These are phyloP conservation scores for Kalmanozyma brasiliensis DNA, from an alignment of 1,284 basidiomycete species.

Conservation along the genomic window DNA sequence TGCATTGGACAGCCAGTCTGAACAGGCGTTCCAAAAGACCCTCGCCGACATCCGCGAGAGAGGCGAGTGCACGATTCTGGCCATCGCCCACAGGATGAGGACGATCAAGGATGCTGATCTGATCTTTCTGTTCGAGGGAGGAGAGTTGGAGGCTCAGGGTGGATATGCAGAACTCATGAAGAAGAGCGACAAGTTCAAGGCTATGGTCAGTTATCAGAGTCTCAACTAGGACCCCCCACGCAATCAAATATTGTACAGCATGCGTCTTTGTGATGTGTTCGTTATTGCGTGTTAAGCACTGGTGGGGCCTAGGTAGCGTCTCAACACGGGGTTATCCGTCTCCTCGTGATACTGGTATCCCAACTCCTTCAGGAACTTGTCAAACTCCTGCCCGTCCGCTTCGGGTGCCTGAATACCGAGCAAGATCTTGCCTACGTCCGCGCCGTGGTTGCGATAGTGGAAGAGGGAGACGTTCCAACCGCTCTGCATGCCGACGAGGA, in stretches of 20 bases:
- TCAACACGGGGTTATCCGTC: slow-evolving; percentile 88
- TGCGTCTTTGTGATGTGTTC: too few relatives aligned
- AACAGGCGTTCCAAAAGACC: slow-evolving; percentile 59
- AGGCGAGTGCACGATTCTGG: slow-evolving; percentile 57
- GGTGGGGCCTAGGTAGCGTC: slow-evolving; percentile 73
- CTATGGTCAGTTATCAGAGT: slow-evolving; percentile 58
- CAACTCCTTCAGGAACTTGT: slow-evolving; percentile 79
- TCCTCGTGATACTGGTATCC: slow-evolving; percentile 91
- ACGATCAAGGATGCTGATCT: slow-evolving; percentile 62
- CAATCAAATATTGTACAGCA: not conserved
- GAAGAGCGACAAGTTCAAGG: slow-evolving; percentile 36
- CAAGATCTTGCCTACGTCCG: slow-evolving; percentile 71
- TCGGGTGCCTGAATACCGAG: slow-evolving; percentile 87
- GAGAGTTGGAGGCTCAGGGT: slow-evolving; percentile 53
- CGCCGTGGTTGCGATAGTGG: slow-evolving; percentile 95
- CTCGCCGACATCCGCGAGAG: slow-evolving; percentile 41
- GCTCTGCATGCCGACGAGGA: slow-evolving; percentile 76
- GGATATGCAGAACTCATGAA: slow-evolving; percentile 48
- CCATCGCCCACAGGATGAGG: slow-evolving; percentile 62
- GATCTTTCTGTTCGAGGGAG: slow-evolving; percentile 57
- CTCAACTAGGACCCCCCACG: slow-evolving; percentile 13
- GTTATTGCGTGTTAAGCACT: too few relatives aligned
- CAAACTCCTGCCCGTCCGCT: slow-evolving; percentile 76
- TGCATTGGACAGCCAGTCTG: slow-evolving; percentile 60
- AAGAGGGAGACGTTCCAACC: slow-evolving; percentile 96